A percentile compares a stretch with the other conserved stretches of the same genome.
These are phyloP conservation scores for Acorus gramineus DNA, from an alignment of 106 monocot species.

Conservation along the genomic window DNA sequence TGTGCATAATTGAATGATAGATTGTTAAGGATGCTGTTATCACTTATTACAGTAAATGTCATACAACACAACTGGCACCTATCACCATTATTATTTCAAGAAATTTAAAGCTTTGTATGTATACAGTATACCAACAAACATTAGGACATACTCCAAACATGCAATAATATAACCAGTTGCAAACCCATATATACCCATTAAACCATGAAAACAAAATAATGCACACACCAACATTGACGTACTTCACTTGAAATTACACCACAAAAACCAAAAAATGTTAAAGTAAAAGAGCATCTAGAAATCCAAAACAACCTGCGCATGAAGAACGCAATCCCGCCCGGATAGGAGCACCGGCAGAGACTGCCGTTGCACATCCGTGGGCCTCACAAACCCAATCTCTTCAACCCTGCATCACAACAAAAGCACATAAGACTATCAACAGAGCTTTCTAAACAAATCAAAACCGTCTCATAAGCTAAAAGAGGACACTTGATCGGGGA, in stretches of 20 bases:
- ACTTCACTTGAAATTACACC: background rate
- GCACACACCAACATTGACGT: no score
- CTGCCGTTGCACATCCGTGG: conserved; percentile 59
- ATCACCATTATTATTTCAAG: no score
- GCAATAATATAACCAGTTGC: no score
- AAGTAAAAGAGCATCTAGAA: background rate
- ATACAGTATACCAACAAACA: no score
- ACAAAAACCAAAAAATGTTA: background rate
- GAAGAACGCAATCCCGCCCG: conserved; percentile 55
- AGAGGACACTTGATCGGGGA: conserved; percentile 17
- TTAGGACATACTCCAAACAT: no score
- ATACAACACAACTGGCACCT: no score
- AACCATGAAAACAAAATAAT: no score
- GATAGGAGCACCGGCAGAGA: conserved; percentile 55
- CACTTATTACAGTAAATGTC: no score
- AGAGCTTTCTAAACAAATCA: background rate
- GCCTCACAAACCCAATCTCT: conserved; percentile 42
- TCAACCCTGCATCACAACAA: conserved; percentile 28
- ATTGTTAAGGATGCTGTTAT: no score
- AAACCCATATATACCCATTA: no score
- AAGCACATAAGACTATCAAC: background rate
- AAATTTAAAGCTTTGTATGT: no score
- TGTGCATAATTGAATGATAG: no score
- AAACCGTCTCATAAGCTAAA: background rate
- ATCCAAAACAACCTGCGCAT: conserved; percentile 43